Conservation (phyloP, 768 basidiomycete genomes). For the Calocera viscosa region DNA sequence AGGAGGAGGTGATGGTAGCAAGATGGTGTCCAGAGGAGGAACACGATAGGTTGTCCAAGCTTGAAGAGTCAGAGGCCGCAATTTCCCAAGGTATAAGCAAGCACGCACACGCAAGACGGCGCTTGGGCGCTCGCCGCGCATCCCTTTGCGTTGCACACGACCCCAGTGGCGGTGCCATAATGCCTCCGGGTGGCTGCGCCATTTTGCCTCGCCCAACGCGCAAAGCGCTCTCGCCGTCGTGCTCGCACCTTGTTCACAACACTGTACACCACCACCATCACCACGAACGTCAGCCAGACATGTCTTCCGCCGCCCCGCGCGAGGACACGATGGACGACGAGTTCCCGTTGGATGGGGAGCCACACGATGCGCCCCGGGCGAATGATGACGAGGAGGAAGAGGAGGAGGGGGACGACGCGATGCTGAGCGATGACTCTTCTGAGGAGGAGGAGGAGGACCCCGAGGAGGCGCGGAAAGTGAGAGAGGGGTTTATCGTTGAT, state of each 20-base stretch:
- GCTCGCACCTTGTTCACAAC: neutral
- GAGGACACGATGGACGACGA: neutral
- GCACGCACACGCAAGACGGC: neutral
- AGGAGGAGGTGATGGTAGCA: no score
- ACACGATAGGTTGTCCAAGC: neutral
- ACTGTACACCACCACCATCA: neutral
- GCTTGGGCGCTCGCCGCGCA: neutral
- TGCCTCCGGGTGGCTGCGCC: neutral
- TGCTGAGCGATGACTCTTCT: conserved; percentile 59
- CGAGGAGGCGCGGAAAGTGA: conserved; percentile 66
- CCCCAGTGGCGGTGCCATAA: neutral
- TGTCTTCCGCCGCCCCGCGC: neutral
- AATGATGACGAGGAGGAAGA: conserved; percentile 5
- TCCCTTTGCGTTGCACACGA: neutral
- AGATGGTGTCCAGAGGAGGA: no score
- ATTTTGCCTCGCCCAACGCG: neutral
- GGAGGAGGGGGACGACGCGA: conserved; percentile 14
- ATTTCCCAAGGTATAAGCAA: neutral
- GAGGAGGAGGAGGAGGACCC: conserved; percentile 85
- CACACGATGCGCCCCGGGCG: neutral
- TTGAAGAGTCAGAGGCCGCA: neutral
- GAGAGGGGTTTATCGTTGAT: conserved; percentile 86
- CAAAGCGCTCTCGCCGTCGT: no score
- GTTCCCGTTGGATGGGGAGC: neutral
- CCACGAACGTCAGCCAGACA: neutral